Evolutionary conservation across 164 flowering plant genomes (phyloP).

Genomic region (Kalanchoe fedtschenkoi): DNA sequence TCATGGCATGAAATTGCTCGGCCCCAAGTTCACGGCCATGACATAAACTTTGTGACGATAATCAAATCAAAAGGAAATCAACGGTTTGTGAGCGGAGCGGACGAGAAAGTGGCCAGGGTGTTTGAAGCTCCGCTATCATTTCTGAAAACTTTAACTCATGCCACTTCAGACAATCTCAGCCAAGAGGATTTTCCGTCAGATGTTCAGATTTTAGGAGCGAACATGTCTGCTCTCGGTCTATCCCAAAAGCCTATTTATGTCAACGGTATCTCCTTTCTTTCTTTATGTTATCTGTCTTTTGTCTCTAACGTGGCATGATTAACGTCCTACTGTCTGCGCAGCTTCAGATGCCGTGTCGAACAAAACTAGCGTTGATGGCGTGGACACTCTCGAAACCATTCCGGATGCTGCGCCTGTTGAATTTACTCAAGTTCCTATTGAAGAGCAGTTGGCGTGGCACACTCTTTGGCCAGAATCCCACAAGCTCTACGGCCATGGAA

Average conservation of each 20-base stretch:
- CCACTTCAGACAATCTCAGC: conserved; percentile 25
- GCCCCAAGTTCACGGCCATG: conserved; percentile 99
- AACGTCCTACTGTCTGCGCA: conserved; percentile 21
- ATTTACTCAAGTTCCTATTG: conserved; percentile 83
- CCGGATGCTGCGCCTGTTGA: conserved; percentile 86
- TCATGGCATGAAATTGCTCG: conserved; percentile 96
- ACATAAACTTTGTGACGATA: conserved; percentile 76
- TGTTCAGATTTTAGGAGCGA: conserved; percentile 83
- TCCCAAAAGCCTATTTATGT: conserved; percentile 90
- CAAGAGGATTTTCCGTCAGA: conserved; percentile 39
- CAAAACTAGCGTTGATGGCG: conserved; percentile 33
- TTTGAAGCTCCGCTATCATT: conserved; percentile 94
- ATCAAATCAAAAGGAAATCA: conserved; percentile 81
- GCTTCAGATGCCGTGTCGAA: conserved; percentile 32
- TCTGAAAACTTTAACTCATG: conserved; percentile 63
- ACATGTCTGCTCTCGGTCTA: conserved; percentile 96
- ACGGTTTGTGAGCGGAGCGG: conserved; percentile 92
- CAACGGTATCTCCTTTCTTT: conserved; percentile 37
- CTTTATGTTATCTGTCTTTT: not conserved
- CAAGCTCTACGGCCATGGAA: conserved; percentile 98
- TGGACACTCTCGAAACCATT: conserved; percentile 70
- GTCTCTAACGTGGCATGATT: not conserved
- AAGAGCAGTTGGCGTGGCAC: conserved; percentile 86
- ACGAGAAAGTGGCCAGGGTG: conserved; percentile 95
- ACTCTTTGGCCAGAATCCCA: conserved; percentile 98